phyloP scores from a whole-genome alignment of 306 rosid genomes.

The Luffa aegyptiaca region DNA sequence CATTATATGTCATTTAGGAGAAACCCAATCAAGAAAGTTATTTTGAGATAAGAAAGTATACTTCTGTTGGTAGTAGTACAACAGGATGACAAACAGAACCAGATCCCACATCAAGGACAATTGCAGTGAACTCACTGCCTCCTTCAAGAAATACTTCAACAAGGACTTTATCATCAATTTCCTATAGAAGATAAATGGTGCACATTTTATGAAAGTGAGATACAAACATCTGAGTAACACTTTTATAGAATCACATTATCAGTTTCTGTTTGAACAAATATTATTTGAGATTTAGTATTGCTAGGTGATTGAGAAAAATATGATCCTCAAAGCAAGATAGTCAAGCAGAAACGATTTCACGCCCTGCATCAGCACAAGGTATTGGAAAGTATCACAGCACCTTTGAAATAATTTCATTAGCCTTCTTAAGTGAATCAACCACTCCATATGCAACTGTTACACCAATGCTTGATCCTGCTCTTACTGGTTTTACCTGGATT shows the following conservation, averaged over 20 bases:
- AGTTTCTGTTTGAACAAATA: not conserved
- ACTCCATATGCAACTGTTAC: conserved; percentile 87
- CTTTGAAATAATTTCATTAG: conserved; percentile 62
- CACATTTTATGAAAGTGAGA: conserved; percentile 9
- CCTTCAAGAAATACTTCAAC: conserved; percentile 87
- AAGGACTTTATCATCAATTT: conserved; percentile 72
- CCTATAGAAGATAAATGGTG: conserved; percentile 38
- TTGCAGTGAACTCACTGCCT: conserved; percentile 94
- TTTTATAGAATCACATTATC: not conserved
- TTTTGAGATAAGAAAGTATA: conserved; percentile 11
- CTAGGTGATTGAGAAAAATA: not conserved
- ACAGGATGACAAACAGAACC: conserved; percentile 67
- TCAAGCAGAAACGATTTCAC: not conserved
- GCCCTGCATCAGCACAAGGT: not conserved
- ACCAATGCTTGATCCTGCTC: conserved; percentile 94
- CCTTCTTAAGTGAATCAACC: conserved; percentile 58
- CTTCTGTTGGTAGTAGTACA: conserved; percentile 89
- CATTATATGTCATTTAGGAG: not conserved
- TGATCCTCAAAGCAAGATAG: not conserved
- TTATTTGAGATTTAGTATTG: not conserved
- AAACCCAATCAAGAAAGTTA: conserved; percentile 3
- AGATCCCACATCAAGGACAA: conserved; percentile 86
- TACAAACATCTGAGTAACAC: not conserved
- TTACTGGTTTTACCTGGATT: conserved; percentile 78
- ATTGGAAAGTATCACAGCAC: conserved; percentile 25